Base-by-base conservation (phyloP, 2,329 filamentous ascomycete genomes). In the Monosporascus sp. region DNA sequence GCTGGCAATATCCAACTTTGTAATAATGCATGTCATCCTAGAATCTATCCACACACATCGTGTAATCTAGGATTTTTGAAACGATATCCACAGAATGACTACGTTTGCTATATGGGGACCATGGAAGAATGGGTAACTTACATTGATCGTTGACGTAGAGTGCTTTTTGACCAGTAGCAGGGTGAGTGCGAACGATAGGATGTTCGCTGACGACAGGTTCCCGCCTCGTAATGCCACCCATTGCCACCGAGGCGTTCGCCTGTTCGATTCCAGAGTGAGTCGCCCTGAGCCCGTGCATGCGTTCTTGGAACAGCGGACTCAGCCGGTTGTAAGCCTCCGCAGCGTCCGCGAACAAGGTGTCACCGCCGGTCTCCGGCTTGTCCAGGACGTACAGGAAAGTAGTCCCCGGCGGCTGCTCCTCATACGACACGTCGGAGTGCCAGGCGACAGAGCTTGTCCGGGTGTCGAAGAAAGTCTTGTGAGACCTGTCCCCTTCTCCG, bases 331-430 rank as follows among this genome's bases (percentile, higher is more conserved):
- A 97, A 1, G 92, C 91, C 69, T 88, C 87, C 0, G 78, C 90
- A 61, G 87, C 83, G 66, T 95, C 88, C 46, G 79, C 83, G 64
- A 96, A 96, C 3, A 95, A 74, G 0, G 91, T 96, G 67, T 96
- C 91, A 48, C 91, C 92, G 37, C 91, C 91, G 1, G 83, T 86
- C 39, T 82, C 77, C 1, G 91, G 91, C 45, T 82, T 86, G 66
- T 96, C 90, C n/a, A 97, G 80, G 49, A 91, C 78, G 67, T 95
- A 96, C 37, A 96, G 72, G 72, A 96, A 95, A 0, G 92, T 96
- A 0, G 90, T 96, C 31, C 90, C 90, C 0, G 92, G 90, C 1
- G 92, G 90, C 72, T 97, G 91, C 60, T 82, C 75, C 74, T 96
- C 92, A 67, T 95, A 96, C 0, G 88, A 89, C 1, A 96, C 86